A percentile compares a stretch with the other conserved stretches of the same genome.
Evolutionary conservation across 1,284 basidiomycete genomes (phyloP).

Genomic region (Ceratobasidium papillatum): DNA sequence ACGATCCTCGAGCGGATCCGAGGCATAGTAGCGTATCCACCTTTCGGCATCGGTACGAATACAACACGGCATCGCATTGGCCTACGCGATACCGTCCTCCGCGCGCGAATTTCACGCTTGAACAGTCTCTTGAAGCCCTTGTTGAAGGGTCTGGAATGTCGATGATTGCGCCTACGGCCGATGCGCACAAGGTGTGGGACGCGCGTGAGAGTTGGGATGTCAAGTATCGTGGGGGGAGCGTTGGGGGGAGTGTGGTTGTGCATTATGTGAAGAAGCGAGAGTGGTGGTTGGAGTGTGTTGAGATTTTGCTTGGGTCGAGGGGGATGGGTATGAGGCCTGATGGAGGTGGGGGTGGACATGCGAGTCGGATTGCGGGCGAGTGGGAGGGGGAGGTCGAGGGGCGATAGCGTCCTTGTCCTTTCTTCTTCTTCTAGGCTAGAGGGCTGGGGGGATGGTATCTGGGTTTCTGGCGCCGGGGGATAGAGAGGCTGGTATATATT

Average conservation of each 20-base stretch:
- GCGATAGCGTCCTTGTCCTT: not conserved
- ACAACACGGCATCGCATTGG: constrained; percentile 88
- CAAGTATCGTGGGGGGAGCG: constrained; percentile 66
- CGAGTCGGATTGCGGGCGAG: not conserved
- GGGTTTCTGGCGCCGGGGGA: not conserved
- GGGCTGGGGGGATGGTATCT: not conserved
- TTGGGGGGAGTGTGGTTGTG: constrained; percentile 93
- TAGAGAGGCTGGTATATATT: not conserved
- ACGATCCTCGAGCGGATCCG: constrained; percentile 12
- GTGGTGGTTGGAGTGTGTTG: constrained; percentile 94
- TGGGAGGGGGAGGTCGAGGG: not conserved
- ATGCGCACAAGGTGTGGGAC: constrained; percentile 67
- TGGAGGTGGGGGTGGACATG: constrained; percentile 5
- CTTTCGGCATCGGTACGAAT: constrained; percentile 55
- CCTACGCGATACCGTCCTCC: constrained; percentile 79
- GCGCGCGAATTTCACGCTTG: constrained; percentile 67
- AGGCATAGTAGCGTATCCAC: constrained; percentile 27
- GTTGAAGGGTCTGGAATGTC: constrained; percentile 93
- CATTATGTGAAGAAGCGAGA: constrained; percentile 97
- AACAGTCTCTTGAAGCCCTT: constrained; percentile 87
- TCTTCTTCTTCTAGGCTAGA: not conserved
- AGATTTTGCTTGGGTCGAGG: constrained; percentile 76
- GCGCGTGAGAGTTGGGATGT: constrained; percentile 72
- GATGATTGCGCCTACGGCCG: constrained; percentile 46
- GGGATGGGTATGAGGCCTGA: constrained; percentile 17